These are phyloP conservation scores for Podospora tetraspora DNA, from an alignment of 495 filamentous ascomycete genomes.

Conservation along the genomic window DNA sequence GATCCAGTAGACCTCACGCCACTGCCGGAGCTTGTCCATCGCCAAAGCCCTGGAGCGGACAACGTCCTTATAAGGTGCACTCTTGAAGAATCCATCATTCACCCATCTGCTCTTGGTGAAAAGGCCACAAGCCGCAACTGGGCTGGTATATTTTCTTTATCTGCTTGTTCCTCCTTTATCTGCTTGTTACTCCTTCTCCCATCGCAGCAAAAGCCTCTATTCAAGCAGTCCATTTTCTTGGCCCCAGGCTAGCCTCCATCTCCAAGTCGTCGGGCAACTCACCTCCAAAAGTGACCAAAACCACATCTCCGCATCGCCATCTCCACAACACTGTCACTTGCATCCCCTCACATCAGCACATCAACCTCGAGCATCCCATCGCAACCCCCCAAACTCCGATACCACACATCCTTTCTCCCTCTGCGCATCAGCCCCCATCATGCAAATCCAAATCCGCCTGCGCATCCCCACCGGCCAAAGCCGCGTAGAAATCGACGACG, in stretches of 20 bases:
- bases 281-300: neutral
- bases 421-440: conserved; percentile 6
- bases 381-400: neutral
- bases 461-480: conserved; percentile 35
- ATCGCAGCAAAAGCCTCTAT: neutral
- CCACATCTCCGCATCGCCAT: neutral
- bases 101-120: neutral
- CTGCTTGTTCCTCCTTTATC: neutral
- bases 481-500: conserved; percentile 58
- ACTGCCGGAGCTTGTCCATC: neutral
- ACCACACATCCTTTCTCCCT: neutral
- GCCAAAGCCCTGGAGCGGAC: neutral
- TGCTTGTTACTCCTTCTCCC: neutral
- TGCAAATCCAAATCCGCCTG: conserved; percentile 36
- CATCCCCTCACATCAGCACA: neutral
- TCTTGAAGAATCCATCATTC: neutral
- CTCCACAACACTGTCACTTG: neutral
- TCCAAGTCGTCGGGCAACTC: neutral
- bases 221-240: neutral
- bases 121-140: neutral
- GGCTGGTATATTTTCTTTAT: neutral
- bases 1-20: neutral
- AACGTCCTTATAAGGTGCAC: neutral
- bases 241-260: neutral
- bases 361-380: neutral